A percentile compares a stretch with the other conserved stretches of the same genome.
Evolutionary conservation across 148 eudicot genomes (phyloP).

Genomic region (Polygonum maritimum): DNA sequence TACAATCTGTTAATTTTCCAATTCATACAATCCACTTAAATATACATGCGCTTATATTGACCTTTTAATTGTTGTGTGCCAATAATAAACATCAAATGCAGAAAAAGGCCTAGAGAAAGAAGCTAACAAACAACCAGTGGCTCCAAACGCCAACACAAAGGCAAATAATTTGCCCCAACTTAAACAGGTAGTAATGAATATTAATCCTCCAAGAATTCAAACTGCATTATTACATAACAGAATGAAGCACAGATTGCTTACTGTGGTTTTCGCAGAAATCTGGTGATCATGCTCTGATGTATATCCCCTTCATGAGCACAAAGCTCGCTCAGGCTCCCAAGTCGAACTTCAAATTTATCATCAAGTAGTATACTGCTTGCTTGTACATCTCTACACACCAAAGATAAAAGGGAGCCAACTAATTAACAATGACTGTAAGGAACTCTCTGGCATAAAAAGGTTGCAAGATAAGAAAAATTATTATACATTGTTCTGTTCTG

Average conservation of each 20-base stretch:
- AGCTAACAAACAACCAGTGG: not conserved
- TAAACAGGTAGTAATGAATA: not conserved
- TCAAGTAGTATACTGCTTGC: slow-evolving; percentile 97
- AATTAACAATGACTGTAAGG: not conserved
- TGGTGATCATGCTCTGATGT: slow-evolving; percentile 69
- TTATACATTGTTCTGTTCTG: not conserved
- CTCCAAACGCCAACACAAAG: too few relatives aligned
- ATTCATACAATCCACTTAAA: too few relatives aligned
- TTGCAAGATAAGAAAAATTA: not conserved
- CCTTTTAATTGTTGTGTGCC: too few relatives aligned
- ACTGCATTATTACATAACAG: not conserved
- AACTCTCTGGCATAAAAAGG: not conserved
- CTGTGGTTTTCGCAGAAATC: slow-evolving; percentile 75
- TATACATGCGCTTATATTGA: not conserved
- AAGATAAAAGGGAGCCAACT: not conserved
- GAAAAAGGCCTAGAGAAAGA: not conserved
- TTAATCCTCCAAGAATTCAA: not conserved
- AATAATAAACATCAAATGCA: not conserved
- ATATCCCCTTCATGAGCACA: slow-evolving; percentile 76
- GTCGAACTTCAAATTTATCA: slow-evolving; percentile 94
- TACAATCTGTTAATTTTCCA: too few relatives aligned
- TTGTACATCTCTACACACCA: slow-evolving; percentile 70
- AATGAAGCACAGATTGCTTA: slow-evolving; percentile 28
- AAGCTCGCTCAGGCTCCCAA: slow-evolving; percentile 80
- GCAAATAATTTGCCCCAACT: not conserved